These are phyloP conservation scores for Ceratopteris richardii DNA, from an alignment of 75 land plant species.

Conservation along the genomic window DNA sequence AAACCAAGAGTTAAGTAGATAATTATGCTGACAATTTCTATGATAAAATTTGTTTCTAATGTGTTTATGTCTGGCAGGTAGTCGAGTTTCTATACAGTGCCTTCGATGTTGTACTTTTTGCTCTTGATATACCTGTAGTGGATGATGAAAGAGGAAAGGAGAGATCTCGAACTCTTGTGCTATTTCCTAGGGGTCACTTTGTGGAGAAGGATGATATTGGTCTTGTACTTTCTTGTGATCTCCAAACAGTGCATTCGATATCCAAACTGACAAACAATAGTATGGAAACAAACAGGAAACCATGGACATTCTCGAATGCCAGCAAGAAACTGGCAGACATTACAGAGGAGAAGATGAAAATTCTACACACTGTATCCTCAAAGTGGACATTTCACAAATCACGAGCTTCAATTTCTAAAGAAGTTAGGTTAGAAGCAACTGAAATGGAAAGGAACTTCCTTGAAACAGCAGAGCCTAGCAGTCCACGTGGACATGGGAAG, in stretches of 20 bases:
- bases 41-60: no score
- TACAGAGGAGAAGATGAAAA: background rate
- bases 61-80: no score
- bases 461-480: background rate
- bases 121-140: conserved; percentile 29
- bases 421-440: background rate
- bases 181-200: conserved; percentile 28
- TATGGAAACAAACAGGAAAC: background rate
- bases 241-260: conserved; percentile 19
- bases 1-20: no score
- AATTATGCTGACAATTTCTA: no score
- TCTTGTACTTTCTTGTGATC: conserved; percentile 26
- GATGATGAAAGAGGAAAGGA: conserved; percentile 1
- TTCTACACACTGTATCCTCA: background rate
- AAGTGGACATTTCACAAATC: background rate
- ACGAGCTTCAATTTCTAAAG: background rate
- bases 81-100: conserved; percentile 28
- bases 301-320: background rate
- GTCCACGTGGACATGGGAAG: conserved; percentile 1
- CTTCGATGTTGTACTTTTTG: conserved; percentile 25
- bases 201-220: conserved; percentile 24
- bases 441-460: background rate
- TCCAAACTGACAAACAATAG: conserved; percentile 15
- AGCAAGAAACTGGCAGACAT: background rate
- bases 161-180: conserved; percentile 14